Percentiles rank a stretch among this genome's conserved stretches.
Evolutionary conservation across 2,329 filamentous ascomycete species (phyloP).

Genomic region (Hymenoscyphus occultus): DNA sequence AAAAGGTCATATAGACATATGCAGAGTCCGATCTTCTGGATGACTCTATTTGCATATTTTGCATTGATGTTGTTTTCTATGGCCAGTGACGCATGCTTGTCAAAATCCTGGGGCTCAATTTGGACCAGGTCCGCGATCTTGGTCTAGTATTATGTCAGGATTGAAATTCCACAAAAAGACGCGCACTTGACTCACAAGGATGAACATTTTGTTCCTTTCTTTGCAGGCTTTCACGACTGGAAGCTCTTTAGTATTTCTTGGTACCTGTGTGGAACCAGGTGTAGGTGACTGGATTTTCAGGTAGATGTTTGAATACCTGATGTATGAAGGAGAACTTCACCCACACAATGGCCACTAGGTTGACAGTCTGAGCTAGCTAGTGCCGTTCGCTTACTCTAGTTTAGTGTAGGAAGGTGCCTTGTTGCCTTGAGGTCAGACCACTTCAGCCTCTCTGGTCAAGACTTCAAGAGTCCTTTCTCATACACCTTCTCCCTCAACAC

Average conservation of each 20-base stretch:
- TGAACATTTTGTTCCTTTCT: slow-evolving; percentile 42
- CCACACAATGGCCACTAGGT: too few relatives aligned
- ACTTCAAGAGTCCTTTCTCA: neutral
- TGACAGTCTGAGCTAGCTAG: too few relatives aligned
- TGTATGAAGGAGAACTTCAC: too few relatives aligned
- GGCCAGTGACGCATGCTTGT: slow-evolving; percentile 75
- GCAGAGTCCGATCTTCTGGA: slow-evolving; percentile 91
- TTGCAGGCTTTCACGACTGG: neutral
- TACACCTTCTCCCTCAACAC: neutral
- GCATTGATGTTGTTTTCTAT: slow-evolving; percentile 96
- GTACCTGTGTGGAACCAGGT: neutral
- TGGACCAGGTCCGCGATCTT: slow-evolving; percentile 93
- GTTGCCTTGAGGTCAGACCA: neutral
- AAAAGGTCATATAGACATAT: slow-evolving; percentile 90
- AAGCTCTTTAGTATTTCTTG: neutral
- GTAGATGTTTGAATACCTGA: neutral
- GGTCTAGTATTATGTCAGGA: slow-evolving; percentile 54
- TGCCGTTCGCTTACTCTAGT: too few relatives aligned
- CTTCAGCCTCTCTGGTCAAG: neutral
- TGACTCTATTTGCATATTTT: slow-evolving; percentile 94
- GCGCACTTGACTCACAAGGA: slow-evolving; percentile 41
- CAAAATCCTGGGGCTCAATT: slow-evolving; percentile 85
- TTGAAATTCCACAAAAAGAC: neutral
- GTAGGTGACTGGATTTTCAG: neutral
- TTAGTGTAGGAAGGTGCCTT: neutral